Evolutionary conservation across 2,329 filamentous ascomycete species (phyloP).

Genomic region (Fusarium setosum): DNA sequence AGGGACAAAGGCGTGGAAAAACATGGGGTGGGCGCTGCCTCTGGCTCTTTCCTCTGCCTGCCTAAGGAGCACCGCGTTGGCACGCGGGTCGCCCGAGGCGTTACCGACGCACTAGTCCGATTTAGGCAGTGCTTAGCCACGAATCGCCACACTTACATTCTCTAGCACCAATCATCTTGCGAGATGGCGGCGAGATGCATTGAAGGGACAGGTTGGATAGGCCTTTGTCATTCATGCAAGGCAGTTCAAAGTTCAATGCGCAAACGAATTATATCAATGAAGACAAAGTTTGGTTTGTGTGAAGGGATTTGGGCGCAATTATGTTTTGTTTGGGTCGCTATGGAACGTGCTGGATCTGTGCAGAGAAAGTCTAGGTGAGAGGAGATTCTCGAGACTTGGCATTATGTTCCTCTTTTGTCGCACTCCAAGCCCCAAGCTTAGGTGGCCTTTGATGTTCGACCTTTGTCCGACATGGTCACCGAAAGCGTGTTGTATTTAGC

Average conservation of each 20-base stretch:
- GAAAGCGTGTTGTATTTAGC: background rate
- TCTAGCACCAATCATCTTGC: constrained; percentile 26
- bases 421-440: background rate
- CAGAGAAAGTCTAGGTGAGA: too few relatives aligned
- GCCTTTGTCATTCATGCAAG: constrained; percentile 2
- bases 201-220: constrained; percentile 20
- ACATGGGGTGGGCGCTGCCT: constrained; percentile 41
- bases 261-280: background rate
- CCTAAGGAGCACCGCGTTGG: constrained; percentile 28
- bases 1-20: constrained; percentile 36
- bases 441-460: background rate
- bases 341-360: too few relatives aligned
- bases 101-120: constrained; percentile 20
- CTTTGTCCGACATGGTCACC: background rate
- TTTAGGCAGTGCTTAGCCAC: constrained; percentile 29
- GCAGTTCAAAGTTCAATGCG: constrained; percentile 1
- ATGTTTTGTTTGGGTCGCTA: constrained; percentile 1
- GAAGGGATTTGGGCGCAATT: background rate
- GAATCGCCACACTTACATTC: constrained; percentile 27
- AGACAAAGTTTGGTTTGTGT: background rate
- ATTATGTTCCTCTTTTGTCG: background rate
- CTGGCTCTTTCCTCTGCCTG: constrained; percentile 32
- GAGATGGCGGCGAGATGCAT: constrained; percentile 14
- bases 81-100: constrained; percentile 23
- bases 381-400: background rate